These are phyloP conservation scores for Zygosaccharomyces siamensis DNA, from an alignment of 805 yeast species.

Conservation along the genomic window DNA sequence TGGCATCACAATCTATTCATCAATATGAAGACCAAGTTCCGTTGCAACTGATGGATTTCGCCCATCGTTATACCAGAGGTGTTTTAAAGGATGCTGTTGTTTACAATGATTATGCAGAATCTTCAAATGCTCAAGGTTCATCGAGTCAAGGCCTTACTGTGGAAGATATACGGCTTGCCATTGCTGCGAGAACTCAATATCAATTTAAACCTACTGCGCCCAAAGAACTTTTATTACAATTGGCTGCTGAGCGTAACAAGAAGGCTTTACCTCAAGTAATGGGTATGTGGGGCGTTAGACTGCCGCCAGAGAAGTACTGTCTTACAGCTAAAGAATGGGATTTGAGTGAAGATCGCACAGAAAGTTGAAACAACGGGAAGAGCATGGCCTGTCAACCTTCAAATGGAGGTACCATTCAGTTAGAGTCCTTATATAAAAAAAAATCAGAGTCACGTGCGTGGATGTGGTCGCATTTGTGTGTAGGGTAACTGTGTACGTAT, in stretches of 20 bases:
- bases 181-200: slow-evolving; percentile 89
- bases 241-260: slow-evolving; percentile 89
- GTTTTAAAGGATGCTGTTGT: slow-evolving; percentile 84
- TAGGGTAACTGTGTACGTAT: background rate
- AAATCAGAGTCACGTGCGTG: background rate
- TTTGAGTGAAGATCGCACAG: slow-evolving; percentile 11
- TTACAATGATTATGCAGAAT: slow-evolving; percentile 76
- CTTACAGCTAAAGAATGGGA: slow-evolving; percentile 53
- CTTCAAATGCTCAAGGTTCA: slow-evolving; percentile 37
- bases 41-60: slow-evolving; percentile 93
- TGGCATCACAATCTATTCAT: slow-evolving; percentile 90
- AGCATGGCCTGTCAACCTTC: no score
- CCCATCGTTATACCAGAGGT: slow-evolving; percentile 80
- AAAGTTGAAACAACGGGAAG: background rate
- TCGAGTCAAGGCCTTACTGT: slow-evolving; percentile 56
- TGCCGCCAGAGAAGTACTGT: slow-evolving; percentile 98
- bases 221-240: slow-evolving; percentile 80
- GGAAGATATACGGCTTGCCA: slow-evolving; percentile 88
- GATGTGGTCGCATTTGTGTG: background rate
- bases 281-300: slow-evolving; percentile 84
- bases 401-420: no score
- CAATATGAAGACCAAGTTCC: slow-evolving; percentile 96
- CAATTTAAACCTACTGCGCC: slow-evolving; percentile 93
- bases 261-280: slow-evolving; percentile 87
- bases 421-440: background rate